Conservation (phyloP, 75 land plant species). For the Larix kaempferi region DNA sequence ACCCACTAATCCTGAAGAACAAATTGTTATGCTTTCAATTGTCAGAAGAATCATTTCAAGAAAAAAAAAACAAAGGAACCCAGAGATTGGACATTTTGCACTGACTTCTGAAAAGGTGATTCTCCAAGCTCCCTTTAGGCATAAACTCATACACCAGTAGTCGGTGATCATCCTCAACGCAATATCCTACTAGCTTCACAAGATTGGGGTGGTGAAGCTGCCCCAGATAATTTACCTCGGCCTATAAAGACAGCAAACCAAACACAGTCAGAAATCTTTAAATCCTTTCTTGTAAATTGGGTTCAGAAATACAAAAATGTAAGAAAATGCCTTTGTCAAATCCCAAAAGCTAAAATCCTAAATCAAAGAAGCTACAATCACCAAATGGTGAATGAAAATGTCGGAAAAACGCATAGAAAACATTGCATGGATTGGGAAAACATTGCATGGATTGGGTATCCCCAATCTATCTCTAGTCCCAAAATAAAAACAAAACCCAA, state of each 20-base stretch:
- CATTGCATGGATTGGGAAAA: background rate
- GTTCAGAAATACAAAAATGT: background rate
- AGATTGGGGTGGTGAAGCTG: slow-evolving; percentile 24
- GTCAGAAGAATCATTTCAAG: background rate
- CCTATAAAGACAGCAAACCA: slow-evolving; percentile 1
- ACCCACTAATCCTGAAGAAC: background rate
- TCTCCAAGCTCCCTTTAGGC: slow-evolving; percentile 22
- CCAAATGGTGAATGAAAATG: background rate
- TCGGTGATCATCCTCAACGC: slow-evolving; percentile 21
- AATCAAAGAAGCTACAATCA: background rate
- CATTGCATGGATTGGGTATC: background rate
- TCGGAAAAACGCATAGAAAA: background rate
- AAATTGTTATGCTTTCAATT: background rate
- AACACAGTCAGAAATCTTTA: background rate
- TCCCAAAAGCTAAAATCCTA: background rate
- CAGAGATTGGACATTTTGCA: background rate
- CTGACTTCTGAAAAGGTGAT: slow-evolving; percentile 16
- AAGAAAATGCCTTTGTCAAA: background rate
- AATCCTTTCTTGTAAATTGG: background rate
- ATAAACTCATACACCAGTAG: slow-evolving; percentile 32
- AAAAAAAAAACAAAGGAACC: background rate
- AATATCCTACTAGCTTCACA: slow-evolving; percentile 24
- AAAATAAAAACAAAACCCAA: background rate
- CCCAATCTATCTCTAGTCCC: background rate
- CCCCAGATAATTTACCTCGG: slow-evolving; percentile 11